Conservation (phyloP, 768 basidiomycete genomes). For the Amanita molliuscula region DNA sequence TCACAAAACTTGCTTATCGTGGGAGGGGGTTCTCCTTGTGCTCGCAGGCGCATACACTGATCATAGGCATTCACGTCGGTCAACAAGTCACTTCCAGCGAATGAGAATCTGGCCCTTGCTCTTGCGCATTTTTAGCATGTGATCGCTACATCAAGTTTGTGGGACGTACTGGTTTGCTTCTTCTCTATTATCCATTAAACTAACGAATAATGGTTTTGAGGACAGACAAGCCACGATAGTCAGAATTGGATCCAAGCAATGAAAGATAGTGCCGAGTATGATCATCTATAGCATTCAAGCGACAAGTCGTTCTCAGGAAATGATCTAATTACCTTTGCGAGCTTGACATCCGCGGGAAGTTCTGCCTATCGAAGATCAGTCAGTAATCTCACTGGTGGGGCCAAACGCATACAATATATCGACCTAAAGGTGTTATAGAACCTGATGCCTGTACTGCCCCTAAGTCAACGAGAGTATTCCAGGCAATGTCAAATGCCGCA, state of each 20-base stretch:
- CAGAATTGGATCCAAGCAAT: conserved; percentile 70
- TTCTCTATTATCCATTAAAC: conserved; percentile 74
- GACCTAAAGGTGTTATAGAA: conserved; percentile 70
- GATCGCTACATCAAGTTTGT: background rate
- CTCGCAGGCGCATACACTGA: conserved; percentile 40
- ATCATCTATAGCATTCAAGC: conserved; percentile 57
- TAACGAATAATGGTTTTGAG: conserved; percentile 79
- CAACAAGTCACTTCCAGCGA: conserved; percentile 72
- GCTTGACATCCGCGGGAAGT: conserved; percentile 80
- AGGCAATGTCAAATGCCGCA: conserved; percentile 67
- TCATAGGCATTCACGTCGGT: conserved; percentile 75
- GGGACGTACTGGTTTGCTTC: conserved; percentile 55
- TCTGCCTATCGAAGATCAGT: conserved; percentile 38
- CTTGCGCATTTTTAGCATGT: conserved; percentile 24
- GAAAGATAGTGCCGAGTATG: conserved; percentile 73
- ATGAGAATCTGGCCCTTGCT: conserved; percentile 60
- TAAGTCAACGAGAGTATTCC: conserved; percentile 60
- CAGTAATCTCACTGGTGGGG: background rate
- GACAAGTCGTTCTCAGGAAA: background rate
- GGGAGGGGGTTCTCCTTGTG: conserved; percentile 36
- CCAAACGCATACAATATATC: conserved; percentile 48
- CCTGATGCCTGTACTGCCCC: conserved; percentile 63
- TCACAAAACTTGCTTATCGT: conserved; percentile 57
- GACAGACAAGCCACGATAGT: conserved; percentile 79
- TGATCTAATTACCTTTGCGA: conserved; percentile 56